Conservation (phyloP, 1,284 basidiomycete species). For the Leccinum proximum region DNA sequence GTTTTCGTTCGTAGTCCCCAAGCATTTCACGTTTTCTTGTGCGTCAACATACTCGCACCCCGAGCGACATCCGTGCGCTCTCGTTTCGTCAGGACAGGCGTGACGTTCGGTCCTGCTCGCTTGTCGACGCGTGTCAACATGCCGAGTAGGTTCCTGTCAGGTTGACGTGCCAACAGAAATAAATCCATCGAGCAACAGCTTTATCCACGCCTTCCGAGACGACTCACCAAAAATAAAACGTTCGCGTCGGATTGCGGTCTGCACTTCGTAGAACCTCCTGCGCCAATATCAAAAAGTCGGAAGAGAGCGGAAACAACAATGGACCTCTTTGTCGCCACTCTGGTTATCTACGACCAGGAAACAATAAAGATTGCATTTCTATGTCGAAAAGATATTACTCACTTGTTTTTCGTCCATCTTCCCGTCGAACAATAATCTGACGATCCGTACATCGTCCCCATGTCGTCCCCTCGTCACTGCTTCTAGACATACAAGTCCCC, state of each 20-base stretch:
- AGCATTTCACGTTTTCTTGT: too few relatives aligned
- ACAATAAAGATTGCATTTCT: too few relatives aligned
- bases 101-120: constrained; percentile 70
- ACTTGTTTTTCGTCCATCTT: too few relatives aligned
- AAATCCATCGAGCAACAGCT: not conserved
- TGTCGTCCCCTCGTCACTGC: too few relatives aligned
- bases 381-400: too few relatives aligned
- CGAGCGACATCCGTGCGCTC: constrained; percentile 78
- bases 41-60: constrained; percentile 43
- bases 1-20: too few relatives aligned
- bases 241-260: constrained; percentile 82
- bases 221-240: constrained; percentile 84
- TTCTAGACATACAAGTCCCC: too few relatives aligned
- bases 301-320: constrained; percentile 79
- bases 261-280: constrained; percentile 90
- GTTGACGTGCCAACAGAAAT: constrained; percentile 70
- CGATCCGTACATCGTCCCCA: too few relatives aligned
- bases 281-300: constrained; percentile 79
- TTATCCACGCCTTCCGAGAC: not conserved
- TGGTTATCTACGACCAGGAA: constrained; percentile 28
- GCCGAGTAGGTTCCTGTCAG: constrained; percentile 76
- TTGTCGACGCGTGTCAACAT: constrained; percentile 64
- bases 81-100: constrained; percentile 73
- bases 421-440: too few relatives aligned
- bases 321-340: constrained; percentile 86